These are phyloP conservation scores for Phaeoacremonium minimum DNA, from an alignment of 2,329 filamentous ascomycete genomes.

Conservation along the genomic window DNA sequence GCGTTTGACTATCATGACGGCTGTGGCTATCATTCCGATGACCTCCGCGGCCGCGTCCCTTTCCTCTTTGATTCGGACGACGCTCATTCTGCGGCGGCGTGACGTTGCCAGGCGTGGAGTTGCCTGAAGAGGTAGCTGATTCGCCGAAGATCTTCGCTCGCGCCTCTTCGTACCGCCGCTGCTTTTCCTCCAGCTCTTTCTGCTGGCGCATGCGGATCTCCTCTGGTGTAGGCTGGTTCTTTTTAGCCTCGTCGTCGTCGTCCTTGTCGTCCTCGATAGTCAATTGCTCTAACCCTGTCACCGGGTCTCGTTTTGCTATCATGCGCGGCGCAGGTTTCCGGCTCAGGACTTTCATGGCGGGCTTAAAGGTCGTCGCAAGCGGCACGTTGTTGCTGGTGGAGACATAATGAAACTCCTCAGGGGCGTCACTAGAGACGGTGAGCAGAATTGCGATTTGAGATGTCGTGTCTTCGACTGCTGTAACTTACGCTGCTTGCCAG, in stretches of 20 bases:
- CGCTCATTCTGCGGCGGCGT: conserved; percentile 54
- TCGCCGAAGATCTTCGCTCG: conserved; percentile 83
- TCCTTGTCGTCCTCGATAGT: conserved; percentile 50
- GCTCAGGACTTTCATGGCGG: conserved; percentile 77
- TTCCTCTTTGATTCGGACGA: conserved; percentile 35
- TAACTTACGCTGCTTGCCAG: conserved; percentile 82
- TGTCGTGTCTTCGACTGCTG: too few species aligned
- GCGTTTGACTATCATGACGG: conserved; percentile 14
- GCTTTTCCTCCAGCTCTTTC: conserved; percentile 81
- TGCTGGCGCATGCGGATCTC: conserved; percentile 76
- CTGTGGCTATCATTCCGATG: conserved; percentile 23
- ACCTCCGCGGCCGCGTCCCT: conserved; percentile 37
- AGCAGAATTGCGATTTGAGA: too few species aligned
- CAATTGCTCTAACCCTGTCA: conserved; percentile 41
- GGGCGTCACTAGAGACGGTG: too few species aligned
- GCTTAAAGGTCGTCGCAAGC: conserved; percentile 67
- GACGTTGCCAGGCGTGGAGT: conserved; percentile 57
- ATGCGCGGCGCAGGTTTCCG: conserved; percentile 66
- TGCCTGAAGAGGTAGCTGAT: conserved; percentile 38
- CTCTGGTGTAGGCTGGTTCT: conserved; percentile 63
- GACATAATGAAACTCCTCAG: too few species aligned
- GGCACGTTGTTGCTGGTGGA: conserved; percentile 46
- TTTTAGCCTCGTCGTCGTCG: conserved; percentile 57
- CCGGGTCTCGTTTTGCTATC: conserved; percentile 53
- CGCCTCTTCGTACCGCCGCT: conserved; percentile 83